phyloP scores from a whole-genome alignment of 2,329 filamentous ascomycete species.

The Stagonosporopsis tanaceti region DNA sequence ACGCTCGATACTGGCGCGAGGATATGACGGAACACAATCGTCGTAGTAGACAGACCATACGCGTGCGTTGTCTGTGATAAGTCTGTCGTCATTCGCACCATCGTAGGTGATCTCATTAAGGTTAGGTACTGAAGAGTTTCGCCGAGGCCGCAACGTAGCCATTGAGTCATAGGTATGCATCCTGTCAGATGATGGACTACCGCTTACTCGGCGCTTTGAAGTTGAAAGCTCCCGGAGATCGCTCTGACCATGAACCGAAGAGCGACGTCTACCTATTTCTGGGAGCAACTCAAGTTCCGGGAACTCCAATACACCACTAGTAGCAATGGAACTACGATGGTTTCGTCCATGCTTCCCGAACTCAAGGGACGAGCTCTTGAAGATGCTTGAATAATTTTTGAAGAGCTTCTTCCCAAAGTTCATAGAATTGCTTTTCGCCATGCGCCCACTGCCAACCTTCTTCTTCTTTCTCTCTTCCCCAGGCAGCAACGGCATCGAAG shows the following conservation, averaged over 20 bases:
- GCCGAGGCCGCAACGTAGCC: conserved; percentile 36
- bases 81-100: conserved; percentile 18
- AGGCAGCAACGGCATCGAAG: conserved; percentile 28
- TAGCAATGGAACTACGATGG: conserved; percentile 54
- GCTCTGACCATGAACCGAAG: conserved; percentile 16
- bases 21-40: conserved; percentile 40
- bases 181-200: conserved; percentile 21
- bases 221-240: neutral
- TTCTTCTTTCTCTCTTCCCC: conserved; percentile 55
- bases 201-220: conserved; percentile 1
- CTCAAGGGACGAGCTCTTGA: conserved; percentile 51
- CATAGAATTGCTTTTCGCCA: conserved; percentile 64
- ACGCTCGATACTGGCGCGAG: conserved; percentile 30
- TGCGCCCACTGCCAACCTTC: conserved; percentile 70
- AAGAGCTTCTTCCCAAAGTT: conserved; percentile 52
- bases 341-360: conserved; percentile 52
- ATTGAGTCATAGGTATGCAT: conserved; percentile 31
- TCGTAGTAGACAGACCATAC: conserved; percentile 49
- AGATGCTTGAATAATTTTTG: conserved; percentile 56
- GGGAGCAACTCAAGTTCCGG: conserved; percentile 59
- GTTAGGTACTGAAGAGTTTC: conserved; percentile 35
- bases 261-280: conserved; percentile 39
- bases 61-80: conserved; percentile 35
- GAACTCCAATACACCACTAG: conserved; percentile 53
- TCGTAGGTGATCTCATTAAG: conserved; percentile 23